Evolutionary conservation across 495 filamentous ascomycete species (phyloP), one percentile per base, ranked within the genome.

Genomic region (Penicillium crystallinum): DNA sequence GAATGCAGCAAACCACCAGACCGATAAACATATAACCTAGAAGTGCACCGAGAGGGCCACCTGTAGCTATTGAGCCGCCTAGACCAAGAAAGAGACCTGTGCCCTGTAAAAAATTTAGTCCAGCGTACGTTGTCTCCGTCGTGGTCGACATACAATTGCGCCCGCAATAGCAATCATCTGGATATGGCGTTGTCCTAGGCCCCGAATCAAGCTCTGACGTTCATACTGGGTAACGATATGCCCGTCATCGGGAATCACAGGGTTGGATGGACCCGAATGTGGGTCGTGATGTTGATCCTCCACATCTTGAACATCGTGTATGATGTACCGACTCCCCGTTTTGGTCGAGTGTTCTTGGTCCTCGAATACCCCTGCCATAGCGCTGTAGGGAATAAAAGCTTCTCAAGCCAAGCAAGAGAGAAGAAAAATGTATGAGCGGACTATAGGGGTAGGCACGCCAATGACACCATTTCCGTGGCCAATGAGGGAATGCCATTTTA

Each of bases 41-140:
- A 14, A 88, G 57, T 55, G 77, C 82, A 64, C 73, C 87, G 58
- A 71, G 69, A 0, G 83, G 81, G n/a, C 83, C 83, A 36, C 77
- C 81, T 18, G 72, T 72, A 7, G 75, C 69, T 6, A 87, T 76
- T 0, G 80, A 80, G 40, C 73, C 70, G 39, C 83, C 83, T 4
- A 76, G 75, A 31, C 82, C 80, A 14, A 86, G 73, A 49, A 87
- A 81, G 9, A 87, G 72, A 45, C 83, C 84, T 4, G 83, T 85
- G 22, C 81, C 80, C 69, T 71, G 54, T 38, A 31, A 11, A 6
- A n/a, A 48, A 11, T 21, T 47, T 29, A 48, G 17, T 33, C 22
- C 9, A 19, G 18, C 31, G 23, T 8, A 25, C 18, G 4, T 8
- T 12, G 3, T 27, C 6, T 9, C 1, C 11, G 15, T 7, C 6